Base-by-base conservation (phyloP, 306 rosid genomes). In the Prunus fruticosa region DNA sequence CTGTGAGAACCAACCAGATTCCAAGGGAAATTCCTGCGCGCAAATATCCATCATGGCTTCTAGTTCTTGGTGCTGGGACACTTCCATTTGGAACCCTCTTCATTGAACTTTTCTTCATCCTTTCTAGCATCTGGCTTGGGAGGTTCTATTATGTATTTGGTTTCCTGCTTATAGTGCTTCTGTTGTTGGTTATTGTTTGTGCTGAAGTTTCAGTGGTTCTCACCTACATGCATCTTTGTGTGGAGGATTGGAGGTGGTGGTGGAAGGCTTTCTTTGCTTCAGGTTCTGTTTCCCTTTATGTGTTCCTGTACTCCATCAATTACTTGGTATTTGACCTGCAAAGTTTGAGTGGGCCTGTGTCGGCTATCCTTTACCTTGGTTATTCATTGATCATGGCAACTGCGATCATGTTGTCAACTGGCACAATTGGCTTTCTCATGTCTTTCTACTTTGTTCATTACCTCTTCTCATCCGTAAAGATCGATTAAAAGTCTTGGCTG, bases 231-330 rank as follows among this genome's bases (percentile, higher is more conserved):
- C 98, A 93, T 83, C 93, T 93, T 60, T 93, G 98, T 78, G 98
- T 93, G 66, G 98, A 93, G 87, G 98, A 93, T 80, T 93, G 98
- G 97, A 86, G 84, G 51, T 93, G 98, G 98, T 93, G 98, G 98
- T 93, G 98, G 98, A 93, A 93, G 85, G 92, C 98, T 72, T 93
- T 93, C 89, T 93, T 83, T 58, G 98, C 98, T 38, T 91, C 98
- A 2, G 98, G 98, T 65, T 91, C 98, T 19, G 98, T 93, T 64
- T 80, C 97, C 53, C 86, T 93, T 49, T 93, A 93, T 49, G 96
- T 93, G 82, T 93, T 93, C 84, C 73, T 93, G 78, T 93, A 93
- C 87, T 91, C 98, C 81, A 90, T 93, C 82, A 92, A 93, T 83
- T 93, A 93, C 93, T 67, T 93, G 89, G 91, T 93, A 71, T 93